Evolutionary conservation across 805 yeast genomes (phyloP), one percentile per base, ranked within the genome.

Genomic region (Pichia exigua): DNA sequence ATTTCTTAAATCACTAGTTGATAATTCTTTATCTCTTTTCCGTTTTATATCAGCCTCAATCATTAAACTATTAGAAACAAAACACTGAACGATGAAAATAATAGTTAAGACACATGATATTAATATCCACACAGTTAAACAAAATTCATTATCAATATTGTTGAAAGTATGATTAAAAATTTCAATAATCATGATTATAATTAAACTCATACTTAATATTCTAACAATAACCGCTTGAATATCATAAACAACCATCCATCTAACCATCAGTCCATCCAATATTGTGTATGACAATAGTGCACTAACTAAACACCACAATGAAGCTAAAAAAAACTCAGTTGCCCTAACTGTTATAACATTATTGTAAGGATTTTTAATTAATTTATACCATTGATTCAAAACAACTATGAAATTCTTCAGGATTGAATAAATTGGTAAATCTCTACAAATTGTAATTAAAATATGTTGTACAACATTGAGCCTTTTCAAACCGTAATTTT

Each of bases 181-280:
- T 58, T 85, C 83, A 61, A 88, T 89, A 32, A 85, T 71, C 8
- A 87, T 78, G 17, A 86, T 77, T 49, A 88, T 73, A 17, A 90
- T 73, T 40, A 90, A 71, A 5, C 92, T 83, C 81, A 89, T 83
- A 13, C 95, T 83, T 46, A 90, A 71, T 76, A 91, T 87, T 49
- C 98, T 74, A 21, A 92, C 77, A 18, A 91, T 87, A 0, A 96
- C 95, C 0, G 96, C 98, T 1, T 87, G 75, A 0, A 88, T 83
- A 52, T 90, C 85, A 66, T 92, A 92, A 43, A 85, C 88, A 43
- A 91, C 95, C 27, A 92, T 87, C 95, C 98, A 92, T 44, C 98
- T 75, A 28, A 89, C 85, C 84, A 91, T 88, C 45, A 92, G 72
- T 0, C 96, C 94, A 62, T 91, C 97, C 35, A 92, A 71, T 3